Evolutionary conservation across 805 yeast genomes (phyloP).

Genomic region (Brettanomyces bruxellensis): DNA sequence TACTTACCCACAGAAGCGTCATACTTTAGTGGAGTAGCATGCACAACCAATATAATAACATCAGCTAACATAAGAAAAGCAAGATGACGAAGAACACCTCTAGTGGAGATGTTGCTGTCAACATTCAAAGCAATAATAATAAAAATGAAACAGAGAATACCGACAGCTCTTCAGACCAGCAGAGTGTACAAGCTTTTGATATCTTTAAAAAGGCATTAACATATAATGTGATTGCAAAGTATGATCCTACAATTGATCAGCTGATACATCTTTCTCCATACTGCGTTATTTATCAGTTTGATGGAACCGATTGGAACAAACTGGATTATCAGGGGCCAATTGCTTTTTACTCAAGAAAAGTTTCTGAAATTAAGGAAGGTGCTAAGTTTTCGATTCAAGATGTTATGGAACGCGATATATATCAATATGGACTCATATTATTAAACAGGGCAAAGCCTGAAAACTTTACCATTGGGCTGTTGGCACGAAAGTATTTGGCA

Average conservation of each 20-base stretch:
- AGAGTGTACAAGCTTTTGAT: constrained; percentile 36
- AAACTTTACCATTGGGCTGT: constrained; percentile 62
- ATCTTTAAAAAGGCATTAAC: constrained; percentile 61
- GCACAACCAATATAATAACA: too few species aligned
- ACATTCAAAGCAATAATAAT: too few species aligned
- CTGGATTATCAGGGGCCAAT: constrained; percentile 63
- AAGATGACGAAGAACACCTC: too few species aligned
- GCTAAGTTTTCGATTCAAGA: constrained; percentile 11
- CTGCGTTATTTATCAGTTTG: constrained; percentile 61
- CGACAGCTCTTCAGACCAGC: constrained; percentile 10
- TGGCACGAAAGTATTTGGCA: constrained; percentile 40
- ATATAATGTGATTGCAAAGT: constrained; percentile 67
- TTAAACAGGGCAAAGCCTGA: constrained; percentile 60
- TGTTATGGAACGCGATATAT: constrained; percentile 32
- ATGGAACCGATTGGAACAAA: constrained; percentile 62
- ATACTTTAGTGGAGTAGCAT: too few species aligned
- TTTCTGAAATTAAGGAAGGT: constrained; percentile 4
- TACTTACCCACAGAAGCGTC: too few species aligned
- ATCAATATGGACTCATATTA: constrained; percentile 62
- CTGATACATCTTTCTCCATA: constrained; percentile 62
- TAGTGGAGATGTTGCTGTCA: too few species aligned
- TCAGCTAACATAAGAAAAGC: too few species aligned
- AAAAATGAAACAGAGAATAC: too few species aligned
- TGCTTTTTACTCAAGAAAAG: constrained; percentile 42
- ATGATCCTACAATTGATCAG: constrained; percentile 65